A percentile compares a stretch with the other conserved stretches of the same genome.
Evolutionary conservation across 1,139 yeast species (phyloP).

Genomic region (Yamadazyma trypodendri): DNA sequence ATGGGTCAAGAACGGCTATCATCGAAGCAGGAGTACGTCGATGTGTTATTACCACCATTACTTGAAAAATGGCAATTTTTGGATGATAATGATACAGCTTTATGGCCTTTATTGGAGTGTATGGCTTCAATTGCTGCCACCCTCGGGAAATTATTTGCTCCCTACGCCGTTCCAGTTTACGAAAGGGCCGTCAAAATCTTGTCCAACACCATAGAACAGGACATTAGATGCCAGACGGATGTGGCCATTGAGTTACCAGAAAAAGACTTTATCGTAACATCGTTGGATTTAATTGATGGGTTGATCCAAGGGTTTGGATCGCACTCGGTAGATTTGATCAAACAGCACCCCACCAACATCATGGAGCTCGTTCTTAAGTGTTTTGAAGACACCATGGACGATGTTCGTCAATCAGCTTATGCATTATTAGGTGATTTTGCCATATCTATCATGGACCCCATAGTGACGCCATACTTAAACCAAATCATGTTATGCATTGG

Average conservation of each 20-base stretch:
- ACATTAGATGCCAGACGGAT: constrained; percentile 62
- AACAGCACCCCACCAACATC: constrained; percentile 41
- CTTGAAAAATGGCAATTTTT: constrained; percentile 75
- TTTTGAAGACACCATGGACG: constrained; percentile 73
- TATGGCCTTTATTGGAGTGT: constrained; percentile 93
- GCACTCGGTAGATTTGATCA: constrained; percentile 60
- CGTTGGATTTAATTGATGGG: constrained; percentile 89
- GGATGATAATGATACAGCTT: constrained; percentile 72
- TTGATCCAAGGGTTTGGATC: constrained; percentile 81
- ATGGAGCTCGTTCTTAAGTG: constrained; percentile 68
- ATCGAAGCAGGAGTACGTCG: constrained; percentile 54
- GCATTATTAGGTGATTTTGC: constrained; percentile 89
- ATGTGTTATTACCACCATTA: constrained; percentile 73
- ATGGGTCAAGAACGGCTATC: constrained; percentile 57
- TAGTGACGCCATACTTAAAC: constrained; percentile 58
- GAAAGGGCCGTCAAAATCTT: constrained; percentile 73
- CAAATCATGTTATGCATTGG: constrained; percentile 63
- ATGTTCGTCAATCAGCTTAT: constrained; percentile 89
- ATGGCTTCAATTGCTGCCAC: constrained; percentile 89
- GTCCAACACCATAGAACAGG: constrained; percentile 64
- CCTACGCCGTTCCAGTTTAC: constrained; percentile 89
- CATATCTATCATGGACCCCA: constrained; percentile 53
- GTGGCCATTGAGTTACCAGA: constrained; percentile 79
- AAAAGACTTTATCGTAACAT: constrained; percentile 85
- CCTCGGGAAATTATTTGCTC: constrained; percentile 79